phyloP scores from a whole-genome alignment of 192 early-diverging fungal genomes.

The Gryganskiella cystojenkinii region DNA sequence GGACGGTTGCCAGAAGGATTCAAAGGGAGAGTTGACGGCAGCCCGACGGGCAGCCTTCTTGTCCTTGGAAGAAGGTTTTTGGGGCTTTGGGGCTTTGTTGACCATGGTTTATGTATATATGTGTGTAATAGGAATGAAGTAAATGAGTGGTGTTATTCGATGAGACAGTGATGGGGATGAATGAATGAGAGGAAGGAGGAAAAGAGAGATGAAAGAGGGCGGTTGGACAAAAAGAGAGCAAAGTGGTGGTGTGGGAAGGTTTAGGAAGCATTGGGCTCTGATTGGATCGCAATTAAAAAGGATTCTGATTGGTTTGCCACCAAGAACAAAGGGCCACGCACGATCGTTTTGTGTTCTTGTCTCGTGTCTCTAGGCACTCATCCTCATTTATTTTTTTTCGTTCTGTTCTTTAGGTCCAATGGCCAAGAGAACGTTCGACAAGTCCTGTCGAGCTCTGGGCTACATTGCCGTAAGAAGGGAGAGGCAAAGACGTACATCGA shows the following conservation, averaged over 20 bases:
- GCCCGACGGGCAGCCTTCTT: slow-evolving; percentile 4
- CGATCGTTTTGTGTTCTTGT: too few species aligned
- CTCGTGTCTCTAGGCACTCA: too few species aligned
- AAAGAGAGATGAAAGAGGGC: not conserved
- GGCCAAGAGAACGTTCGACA: too few species aligned
- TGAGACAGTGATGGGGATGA: not conserved
- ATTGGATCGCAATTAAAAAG: not conserved
- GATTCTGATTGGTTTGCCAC: not conserved
- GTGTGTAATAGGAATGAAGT: not conserved
- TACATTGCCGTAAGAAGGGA: too few species aligned
- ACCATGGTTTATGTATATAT: slow-evolving; percentile 14
- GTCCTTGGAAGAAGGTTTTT: slow-evolving; percentile 40
- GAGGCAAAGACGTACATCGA: too few species aligned
- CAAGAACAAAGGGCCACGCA: too few species aligned
- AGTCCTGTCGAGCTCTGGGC: too few species aligned
- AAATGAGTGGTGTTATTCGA: too few species aligned
- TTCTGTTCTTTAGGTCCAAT: too few species aligned
- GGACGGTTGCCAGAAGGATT: slow-evolving; percentile 2
- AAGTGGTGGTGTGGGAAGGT: not conserved
- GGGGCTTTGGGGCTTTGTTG: slow-evolving; percentile 47
- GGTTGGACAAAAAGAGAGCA: not conserved
- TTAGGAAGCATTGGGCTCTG: too few species aligned
- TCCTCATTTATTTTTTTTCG: too few species aligned
- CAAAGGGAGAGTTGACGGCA: slow-evolving; percentile 11
- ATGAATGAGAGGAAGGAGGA: not conserved